Percentiles rank a stretch among this genome's conserved stretches.
These are phyloP conservation scores for Gossypium trilobum DNA, from an alignment of 441 rosid species.

Conservation along the genomic window DNA sequence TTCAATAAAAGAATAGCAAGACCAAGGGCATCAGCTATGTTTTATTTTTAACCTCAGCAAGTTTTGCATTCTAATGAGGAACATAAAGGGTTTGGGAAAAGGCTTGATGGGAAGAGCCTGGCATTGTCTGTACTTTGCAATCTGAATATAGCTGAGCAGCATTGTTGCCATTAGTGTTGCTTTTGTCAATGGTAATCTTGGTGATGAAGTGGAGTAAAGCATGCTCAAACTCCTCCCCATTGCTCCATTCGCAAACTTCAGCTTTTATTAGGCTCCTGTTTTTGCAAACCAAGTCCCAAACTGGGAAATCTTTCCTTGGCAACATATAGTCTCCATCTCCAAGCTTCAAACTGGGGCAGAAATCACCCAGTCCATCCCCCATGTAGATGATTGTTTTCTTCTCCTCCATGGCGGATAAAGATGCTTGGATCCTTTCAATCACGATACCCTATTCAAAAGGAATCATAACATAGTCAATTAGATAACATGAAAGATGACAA, in stretches of 20 bases:
- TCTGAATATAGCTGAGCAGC: conserved; percentile 20
- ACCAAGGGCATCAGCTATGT: no score
- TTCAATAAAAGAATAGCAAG: neutral
- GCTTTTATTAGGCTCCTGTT: conserved; percentile 48
- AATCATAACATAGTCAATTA: no score
- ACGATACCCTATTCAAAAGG: conserved; percentile 34
- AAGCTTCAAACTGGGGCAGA: conserved; percentile 64
- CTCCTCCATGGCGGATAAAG: conserved; percentile 13
- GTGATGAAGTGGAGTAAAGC: conserved; percentile 29
- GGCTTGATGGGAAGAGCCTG: conserved; percentile 31
- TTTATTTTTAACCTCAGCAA: no score
- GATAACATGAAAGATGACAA: no score
- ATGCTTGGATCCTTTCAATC: conserved; percentile 56
- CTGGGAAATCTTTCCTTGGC: conserved; percentile 82
- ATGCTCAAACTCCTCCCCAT: conserved; percentile 49
- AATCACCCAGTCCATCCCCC: conserved; percentile 76
- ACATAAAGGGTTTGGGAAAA: neutral
- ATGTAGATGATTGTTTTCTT: conserved; percentile 49
- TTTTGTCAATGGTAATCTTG: conserved; percentile 9
- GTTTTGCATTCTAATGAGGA: neutral
- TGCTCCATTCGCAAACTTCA: conserved; percentile 58
- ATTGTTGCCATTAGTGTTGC: neutral
- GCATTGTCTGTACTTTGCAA: conserved; percentile 40
- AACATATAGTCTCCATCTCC: conserved; percentile 42
- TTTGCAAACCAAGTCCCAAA: conserved; percentile 56